These are phyloP conservation scores for Ophiobolus disseminans DNA, from an alignment of 2,329 filamentous ascomycete genomes.

Conservation along the genomic window DNA sequence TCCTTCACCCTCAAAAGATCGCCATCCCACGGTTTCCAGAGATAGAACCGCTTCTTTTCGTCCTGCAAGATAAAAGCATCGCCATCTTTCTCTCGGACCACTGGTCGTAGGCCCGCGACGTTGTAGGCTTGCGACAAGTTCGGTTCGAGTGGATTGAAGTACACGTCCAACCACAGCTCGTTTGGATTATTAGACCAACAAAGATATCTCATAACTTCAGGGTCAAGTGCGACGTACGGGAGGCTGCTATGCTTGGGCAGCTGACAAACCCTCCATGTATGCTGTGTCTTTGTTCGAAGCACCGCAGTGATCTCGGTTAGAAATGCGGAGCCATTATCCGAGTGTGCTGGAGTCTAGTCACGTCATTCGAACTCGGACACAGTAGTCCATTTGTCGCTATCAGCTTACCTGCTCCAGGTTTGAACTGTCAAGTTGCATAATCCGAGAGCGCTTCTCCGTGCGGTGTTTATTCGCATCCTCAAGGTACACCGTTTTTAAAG, in stretches of 20 bases:
- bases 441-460: too few relatives aligned
- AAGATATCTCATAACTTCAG: constrained; percentile 3
- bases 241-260: too few relatives aligned
- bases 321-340: too few relatives aligned
- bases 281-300: background rate
- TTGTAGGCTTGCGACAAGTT: constrained; percentile 11
- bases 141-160: constrained; percentile 1
- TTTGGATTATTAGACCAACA: constrained; percentile 15
- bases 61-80: constrained; percentile 11
- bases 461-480: too few relatives aligned
- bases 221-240: constrained; percentile 7
- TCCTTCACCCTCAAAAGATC: constrained; percentile 6
- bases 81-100: constrained; percentile 6
- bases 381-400: too few relatives aligned
- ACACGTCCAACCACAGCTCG: constrained; percentile 6
- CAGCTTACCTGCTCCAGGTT: too few relatives aligned
- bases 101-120: constrained; percentile 9
- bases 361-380: too few relatives aligned
- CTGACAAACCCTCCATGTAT: background rate
- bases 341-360: too few relatives aligned
- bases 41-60: constrained; percentile 4
- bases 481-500: too few relatives aligned
- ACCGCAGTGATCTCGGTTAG: too few relatives aligned
- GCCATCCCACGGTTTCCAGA: constrained; percentile 13
- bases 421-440: too few relatives aligned